Base-by-base conservation (phyloP, 225 moss, liverwort and hornwort genomes). In the Climacium dendroides region DNA sequence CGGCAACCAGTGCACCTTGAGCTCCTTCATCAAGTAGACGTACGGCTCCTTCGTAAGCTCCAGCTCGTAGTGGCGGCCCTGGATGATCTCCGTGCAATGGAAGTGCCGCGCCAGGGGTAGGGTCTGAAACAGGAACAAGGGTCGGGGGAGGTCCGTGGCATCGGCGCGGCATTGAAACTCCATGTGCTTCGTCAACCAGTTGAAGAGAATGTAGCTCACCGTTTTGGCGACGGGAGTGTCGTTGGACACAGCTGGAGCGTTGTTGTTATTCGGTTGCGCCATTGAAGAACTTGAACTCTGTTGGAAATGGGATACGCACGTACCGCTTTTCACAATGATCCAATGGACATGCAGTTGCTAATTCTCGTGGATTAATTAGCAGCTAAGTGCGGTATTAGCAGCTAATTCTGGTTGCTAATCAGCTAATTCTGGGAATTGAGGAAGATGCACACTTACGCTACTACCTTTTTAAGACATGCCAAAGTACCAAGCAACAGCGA, bases 101-200 rank as follows among this genome's bases (percentile, higher is more conserved):
- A 78, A 83, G 20, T 80, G 80, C 57, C 35, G 88, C 41, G 87
- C 79, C 41, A 43, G 72, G 10, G 37, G 83, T 22, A 28, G 81
- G 18, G 11, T 9, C n/a, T 87, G 78, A 48, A 45, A 19, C 65
- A 54, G 26, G 35, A 87, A 80, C 62, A 47, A 54, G 5, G 84
- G 74, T 35, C 53, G 71, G 35, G 67, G 57, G 16, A 66, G 67
- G 10, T 64, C 73, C 29, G 55, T 30, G 58, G 58, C 83, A 66
- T 88, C 88, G 48, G 25, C 29, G 34, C 8, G 17, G 23, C 83
- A 61, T 3, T 74, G 41, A 61, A 87, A 67, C 15, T 72, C 81
- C 92, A 92, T 92, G 54, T 82, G 88, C 61, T 37, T 60, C 10
- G 29, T 62, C 50, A 92, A 79, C 92, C 92, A 92, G 52, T 82